These are phyloP conservation scores for Phalaenopsis hybrid DNA, from an alignment of 116 monocot genomes.

Conservation along the genomic window DNA sequence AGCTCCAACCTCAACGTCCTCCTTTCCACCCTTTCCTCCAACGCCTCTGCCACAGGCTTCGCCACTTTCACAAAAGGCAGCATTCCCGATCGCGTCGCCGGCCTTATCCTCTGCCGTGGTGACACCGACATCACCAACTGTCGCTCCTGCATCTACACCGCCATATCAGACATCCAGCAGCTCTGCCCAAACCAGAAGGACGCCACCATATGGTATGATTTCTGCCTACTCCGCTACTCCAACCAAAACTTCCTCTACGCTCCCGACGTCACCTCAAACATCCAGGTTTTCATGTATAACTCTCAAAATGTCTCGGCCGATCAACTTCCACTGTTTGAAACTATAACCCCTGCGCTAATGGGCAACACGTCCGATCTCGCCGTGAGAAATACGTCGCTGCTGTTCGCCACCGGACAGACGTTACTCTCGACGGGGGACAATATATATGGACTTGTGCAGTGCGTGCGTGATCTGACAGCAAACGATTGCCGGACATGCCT, in stretches of 20 bases:
- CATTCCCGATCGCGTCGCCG: background rate
- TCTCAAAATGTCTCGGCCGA: background rate
- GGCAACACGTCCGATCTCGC: background rate
- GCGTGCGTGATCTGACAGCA: conserved; percentile 24
- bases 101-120: background rate
- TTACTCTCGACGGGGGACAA: conserved; percentile 3
- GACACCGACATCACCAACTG: background rate
- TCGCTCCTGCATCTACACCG: background rate
- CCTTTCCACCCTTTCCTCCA: background rate
- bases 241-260: background rate
- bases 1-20: background rate
- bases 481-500: conserved; percentile 22
- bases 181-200: background rate
- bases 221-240: conserved; percentile 22
- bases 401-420: background rate
- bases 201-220: conserved; percentile 15
- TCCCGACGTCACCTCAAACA: background rate
- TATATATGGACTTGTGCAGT: conserved; percentile 26
- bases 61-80: background rate
- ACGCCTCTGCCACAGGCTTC: background rate
- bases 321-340: background rate
- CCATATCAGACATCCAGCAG: background rate
- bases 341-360: background rate
- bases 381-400: background rate
- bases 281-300: background rate